A percentile compares a stretch with the other conserved stretches of the same genome.
These are phyloP conservation scores for Sicyos baderoa DNA, from an alignment of 306 rosid species.

Conservation along the genomic window DNA sequence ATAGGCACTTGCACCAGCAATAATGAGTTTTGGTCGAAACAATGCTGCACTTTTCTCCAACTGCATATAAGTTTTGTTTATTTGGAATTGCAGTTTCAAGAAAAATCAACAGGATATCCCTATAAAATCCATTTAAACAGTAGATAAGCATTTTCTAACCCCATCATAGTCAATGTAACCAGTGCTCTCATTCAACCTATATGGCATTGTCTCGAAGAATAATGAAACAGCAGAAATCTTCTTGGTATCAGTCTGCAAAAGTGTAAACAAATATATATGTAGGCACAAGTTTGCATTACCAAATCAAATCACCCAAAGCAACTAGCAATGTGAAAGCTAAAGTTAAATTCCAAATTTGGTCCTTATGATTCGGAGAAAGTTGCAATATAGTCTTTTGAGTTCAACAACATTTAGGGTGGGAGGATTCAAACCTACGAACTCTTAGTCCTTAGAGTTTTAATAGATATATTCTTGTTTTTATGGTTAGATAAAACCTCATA, in stretches of 20 bases:
- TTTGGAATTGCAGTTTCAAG: conserved; percentile 1
- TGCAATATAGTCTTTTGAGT: no score
- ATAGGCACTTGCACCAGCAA: conserved; percentile 47
- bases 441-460: no score
- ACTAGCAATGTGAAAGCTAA: neutral
- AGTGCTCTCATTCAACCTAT: conserved; percentile 66
- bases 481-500: neutral
- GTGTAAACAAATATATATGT: neutral
- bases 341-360: neutral
- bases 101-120: neutral
- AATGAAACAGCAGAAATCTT: conserved; percentile 80
- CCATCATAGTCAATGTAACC: conserved; percentile 90
- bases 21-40: conserved; percentile 33
- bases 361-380: neutral
- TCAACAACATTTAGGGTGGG: no score
- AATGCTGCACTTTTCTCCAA: conserved; percentile 39
- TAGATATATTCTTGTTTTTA: no score
- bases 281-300: neutral
- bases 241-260: conserved; percentile 73
- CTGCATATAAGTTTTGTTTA: conserved; percentile 21
- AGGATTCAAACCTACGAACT: no score
- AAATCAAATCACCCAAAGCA: neutral
- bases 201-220: conserved; percentile 76
- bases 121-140: neutral
- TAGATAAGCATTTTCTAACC: conserved; percentile 31